These are phyloP conservation scores for Chlorencoelia australis DNA, from an alignment of 2,329 filamentous ascomycete genomes.

Conservation along the genomic window DNA sequence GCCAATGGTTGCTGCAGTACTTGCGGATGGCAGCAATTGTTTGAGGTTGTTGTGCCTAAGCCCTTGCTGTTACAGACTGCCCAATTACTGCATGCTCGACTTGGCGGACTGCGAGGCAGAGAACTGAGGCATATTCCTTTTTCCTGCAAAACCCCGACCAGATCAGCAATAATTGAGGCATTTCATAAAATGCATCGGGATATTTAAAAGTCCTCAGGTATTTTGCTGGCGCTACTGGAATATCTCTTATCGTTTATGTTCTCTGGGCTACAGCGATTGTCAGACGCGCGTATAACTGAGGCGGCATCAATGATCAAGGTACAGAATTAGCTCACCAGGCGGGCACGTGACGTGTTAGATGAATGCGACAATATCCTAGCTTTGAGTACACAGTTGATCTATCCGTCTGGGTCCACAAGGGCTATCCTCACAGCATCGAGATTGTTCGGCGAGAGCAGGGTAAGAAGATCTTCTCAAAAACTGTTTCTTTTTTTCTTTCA, in stretches of 20 bases:
- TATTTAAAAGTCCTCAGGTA: slow-evolving; percentile 28
- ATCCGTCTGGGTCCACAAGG: too few species aligned
- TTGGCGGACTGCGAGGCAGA: not conserved
- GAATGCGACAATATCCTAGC: not conserved
- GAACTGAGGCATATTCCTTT: not conserved
- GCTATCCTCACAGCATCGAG: too few species aligned
- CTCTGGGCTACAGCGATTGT: slow-evolving; percentile 38
- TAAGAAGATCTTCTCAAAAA: too few species aligned
- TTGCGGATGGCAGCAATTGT: slow-evolving; percentile 30
- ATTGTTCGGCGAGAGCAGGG: too few species aligned
- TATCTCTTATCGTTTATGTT: slow-evolving; percentile 44
- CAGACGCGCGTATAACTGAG: slow-evolving; percentile 29
- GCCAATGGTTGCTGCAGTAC: slow-evolving; percentile 36
- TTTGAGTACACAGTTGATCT: not conserved
- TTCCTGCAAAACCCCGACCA: not conserved
- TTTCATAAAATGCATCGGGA: slow-evolving; percentile 32
- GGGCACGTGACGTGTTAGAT: not conserved
- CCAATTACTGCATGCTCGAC: not conserved
- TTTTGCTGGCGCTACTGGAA: slow-evolving; percentile 42
- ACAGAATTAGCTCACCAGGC: not conserved
- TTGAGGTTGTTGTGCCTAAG: not conserved
- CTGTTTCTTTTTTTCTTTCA: too few species aligned
- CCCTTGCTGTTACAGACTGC: not conserved
- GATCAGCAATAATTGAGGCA: slow-evolving; percentile 1
- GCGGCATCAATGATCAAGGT: slow-evolving; percentile 18